Evolutionary conservation across 306 rosid genomes (phyloP), one percentile per base, ranked within the genome.

Genomic region (Ziziphus jujuba): DNA sequence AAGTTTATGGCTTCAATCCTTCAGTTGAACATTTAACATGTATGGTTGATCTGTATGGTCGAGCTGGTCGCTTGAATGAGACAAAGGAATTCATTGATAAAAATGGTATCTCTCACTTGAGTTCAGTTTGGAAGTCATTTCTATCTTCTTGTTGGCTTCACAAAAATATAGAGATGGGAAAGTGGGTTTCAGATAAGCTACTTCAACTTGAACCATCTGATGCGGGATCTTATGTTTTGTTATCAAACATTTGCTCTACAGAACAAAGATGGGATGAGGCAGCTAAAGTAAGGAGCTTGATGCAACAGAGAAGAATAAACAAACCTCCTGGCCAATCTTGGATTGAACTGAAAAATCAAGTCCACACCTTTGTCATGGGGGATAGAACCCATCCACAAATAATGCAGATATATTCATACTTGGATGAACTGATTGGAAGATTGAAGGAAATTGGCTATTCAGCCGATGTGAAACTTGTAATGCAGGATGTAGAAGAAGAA

Each of bases 31-130:
- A 89, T 75, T 86, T 56, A 69, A 85, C 96, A 56, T 88, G 86
- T 80, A 93, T 93, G 96, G 93, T 83, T 60, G 95, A 93, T 88
- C 90, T 93, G 71, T 93, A 79, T 57, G 97, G 98, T 44, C 85
- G 96, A 73, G 93, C 97, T 4, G 97, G 98, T 72, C 66, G 17
- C 52, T 79, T 93, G 72, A 63, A 47, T 48, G 88, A 90, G 80
- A 75, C 81, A 33, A 87, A 86, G 59, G 81, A 80, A 53, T 88
- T 93, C 49, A 86, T 93, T 73, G 61, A 68, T 23, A 77, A 71
- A 66, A 75, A 89, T 38, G 77, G 65, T 20, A 70, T 92, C 65
- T 84, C 93, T 75, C 89, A 81, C 71, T 59, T 80, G 72, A 75
- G 79, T 76, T 69, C 83, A 52, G 96, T 90, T 16, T 87, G 96